These are phyloP conservation scores for Phytophthora sp. DNA, from an alignment of 352 stramenopile species.

Conservation along the genomic window DNA sequence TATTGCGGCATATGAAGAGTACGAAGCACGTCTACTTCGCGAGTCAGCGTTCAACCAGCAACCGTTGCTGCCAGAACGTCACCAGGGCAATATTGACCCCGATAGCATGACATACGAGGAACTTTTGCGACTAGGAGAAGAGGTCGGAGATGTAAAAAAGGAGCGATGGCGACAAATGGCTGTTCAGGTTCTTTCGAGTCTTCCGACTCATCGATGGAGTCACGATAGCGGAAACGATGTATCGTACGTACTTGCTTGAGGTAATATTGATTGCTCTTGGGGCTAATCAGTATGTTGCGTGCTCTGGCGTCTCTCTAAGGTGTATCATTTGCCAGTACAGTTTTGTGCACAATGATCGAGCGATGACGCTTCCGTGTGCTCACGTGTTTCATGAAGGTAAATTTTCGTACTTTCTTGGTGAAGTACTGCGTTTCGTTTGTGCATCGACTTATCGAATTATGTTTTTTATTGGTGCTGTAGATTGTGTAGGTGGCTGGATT, in stretches of 20 bases:
- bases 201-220: constrained; percentile 74
- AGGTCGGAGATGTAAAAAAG: constrained; percentile 78
- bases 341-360: constrained; percentile 59
- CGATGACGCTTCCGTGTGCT: constrained; percentile 72
- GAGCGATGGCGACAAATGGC: constrained; percentile 73
- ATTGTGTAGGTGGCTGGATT: constrained; percentile 75
- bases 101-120: constrained; percentile 88
- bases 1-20: constrained; percentile 72
- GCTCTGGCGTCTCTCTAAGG: constrained; percentile 22
- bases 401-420: neutral
- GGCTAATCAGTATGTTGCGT: neutral
- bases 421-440: neutral
- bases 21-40: constrained; percentile 44
- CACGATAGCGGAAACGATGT: constrained; percentile 39
- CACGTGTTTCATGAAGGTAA: constrained; percentile 82
- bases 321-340: constrained; percentile 82
- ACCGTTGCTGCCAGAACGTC: neutral
- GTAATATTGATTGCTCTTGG: neutral
- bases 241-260: constrained; percentile 49
- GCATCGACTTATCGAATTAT: neutral
- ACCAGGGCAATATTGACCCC: constrained; percentile 55
- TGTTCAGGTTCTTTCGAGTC: constrained; percentile 61
- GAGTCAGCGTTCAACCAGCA: constrained; percentile 19
- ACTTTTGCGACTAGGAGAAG: constrained; percentile 68
- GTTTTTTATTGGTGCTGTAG: constrained; percentile 25